Evolutionary conservation across 2,329 filamentous ascomycete species (phyloP), one percentile per base, ranked within the genome.

Genomic region (Chrysoporthe cubensis): DNA sequence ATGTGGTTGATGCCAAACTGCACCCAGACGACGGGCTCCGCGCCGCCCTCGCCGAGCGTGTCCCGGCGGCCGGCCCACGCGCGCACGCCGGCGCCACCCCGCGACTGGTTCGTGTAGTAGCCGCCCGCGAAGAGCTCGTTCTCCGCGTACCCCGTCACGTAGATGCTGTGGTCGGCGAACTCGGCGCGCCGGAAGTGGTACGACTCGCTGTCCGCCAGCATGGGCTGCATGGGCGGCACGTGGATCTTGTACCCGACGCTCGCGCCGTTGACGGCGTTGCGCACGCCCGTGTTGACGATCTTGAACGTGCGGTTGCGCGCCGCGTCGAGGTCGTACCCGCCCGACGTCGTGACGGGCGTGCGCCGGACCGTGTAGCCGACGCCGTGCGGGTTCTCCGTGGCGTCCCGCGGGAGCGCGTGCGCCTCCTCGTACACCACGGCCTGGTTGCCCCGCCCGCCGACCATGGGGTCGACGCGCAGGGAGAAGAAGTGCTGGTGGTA

Each of bases 401-500:
- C 61, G 65, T 75, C 75, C 69, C 81, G 81, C 0, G 84, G 83
- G 70, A 86, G 79, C 34, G 85, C 78, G 64, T 87, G 83, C 2
- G 85, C 85, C 73, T 89, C 87, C 66, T 87, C 84, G 74, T 90
- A 87, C 61, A 86, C 82, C 40, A 89, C 76, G 0, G 83, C 79
- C 1, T 83, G 80, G 73, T 88, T 88, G 34, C 79, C 78, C 69
- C 83, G 82, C 0, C 88, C 87, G 68, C 87, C 87, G 61, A 88
- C 80, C 71, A 85, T 85, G n/a, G 88, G 87, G 73, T 90, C 88
- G 14, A 90, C 80, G 9, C 88, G 85, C 5, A 90, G 81, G 3
- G 85, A 89, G 79, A 94, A 93, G 76, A 93, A 91, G 77, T 94
- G 91, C 75, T 94, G 91, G 74, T 94, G 91, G 77, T 91, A 88